A percentile compares a stretch with the other conserved stretches of the same genome.
Conservation (phyloP, 2,329 filamentous ascomycete genomes). For the Botryotinia globosa region DNA sequence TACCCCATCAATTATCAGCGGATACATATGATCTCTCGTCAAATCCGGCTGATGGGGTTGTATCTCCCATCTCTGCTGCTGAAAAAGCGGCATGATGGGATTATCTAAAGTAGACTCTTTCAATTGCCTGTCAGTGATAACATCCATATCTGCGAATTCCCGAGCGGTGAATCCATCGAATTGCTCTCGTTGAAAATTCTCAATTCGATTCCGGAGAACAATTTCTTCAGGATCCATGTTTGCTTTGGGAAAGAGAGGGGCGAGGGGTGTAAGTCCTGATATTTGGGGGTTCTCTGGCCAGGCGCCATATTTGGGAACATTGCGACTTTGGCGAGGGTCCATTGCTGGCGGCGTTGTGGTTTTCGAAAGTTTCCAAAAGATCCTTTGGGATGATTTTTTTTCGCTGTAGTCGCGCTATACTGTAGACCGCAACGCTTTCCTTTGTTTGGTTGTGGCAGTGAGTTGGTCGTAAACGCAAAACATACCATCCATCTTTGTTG, state of each 20-base stretch:
- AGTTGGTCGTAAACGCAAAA: neutral
- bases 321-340: neutral
- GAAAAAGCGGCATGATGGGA: constrained; percentile 23
- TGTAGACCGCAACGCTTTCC: no score
- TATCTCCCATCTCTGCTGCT: constrained; percentile 21
- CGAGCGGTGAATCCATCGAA: constrained; percentile 22
- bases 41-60: constrained; percentile 2
- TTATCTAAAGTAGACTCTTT: constrained; percentile 18
- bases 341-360: neutral
- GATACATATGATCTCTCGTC: constrained; percentile 21
- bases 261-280: constrained; percentile 9
- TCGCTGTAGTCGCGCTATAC: neutral
- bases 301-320: constrained; percentile 7
- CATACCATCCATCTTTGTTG: neutral
- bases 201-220: neutral
- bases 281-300: neutral
- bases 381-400: neutral
- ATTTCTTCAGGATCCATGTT: neutral
- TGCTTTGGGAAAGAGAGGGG: neutral
- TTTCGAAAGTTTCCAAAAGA: neutral
- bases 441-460: neutral
- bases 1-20: constrained; percentile 12
- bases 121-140: constrained; percentile 24
- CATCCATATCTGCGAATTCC: constrained; percentile 27
- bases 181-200: constrained; percentile 15